phyloP scores from a whole-genome alignment of 257 asterid species.

The Petunia secreta region DNA sequence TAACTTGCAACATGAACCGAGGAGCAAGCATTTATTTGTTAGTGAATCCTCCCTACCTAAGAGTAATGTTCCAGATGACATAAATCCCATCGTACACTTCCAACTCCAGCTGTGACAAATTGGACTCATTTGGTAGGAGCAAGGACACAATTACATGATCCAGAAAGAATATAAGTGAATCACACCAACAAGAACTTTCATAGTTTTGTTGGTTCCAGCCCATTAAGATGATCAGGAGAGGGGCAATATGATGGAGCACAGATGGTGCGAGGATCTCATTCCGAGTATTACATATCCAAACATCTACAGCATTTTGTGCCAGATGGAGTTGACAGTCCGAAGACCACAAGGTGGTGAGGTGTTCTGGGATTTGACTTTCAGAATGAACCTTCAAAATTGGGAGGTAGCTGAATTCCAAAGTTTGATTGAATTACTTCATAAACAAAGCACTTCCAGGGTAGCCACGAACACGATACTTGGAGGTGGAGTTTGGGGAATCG shows the following conservation, averaged over 20 bases:
- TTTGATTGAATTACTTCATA: too few species aligned
- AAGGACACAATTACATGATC: neutral
- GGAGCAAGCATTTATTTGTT: neutral
- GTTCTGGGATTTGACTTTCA: too few species aligned
- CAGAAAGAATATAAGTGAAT: neutral
- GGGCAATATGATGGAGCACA: neutral
- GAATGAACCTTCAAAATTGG: too few species aligned
- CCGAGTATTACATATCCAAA: too few species aligned
- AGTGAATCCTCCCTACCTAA: neutral
- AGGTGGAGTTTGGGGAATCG: too few species aligned
- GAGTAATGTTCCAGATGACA: neutral
- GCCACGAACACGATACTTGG: too few species aligned
- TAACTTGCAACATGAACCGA: neutral
- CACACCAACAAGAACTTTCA: constrained; percentile 14
- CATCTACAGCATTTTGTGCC: too few species aligned
- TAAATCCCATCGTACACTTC: neutral
- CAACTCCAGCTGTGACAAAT: constrained; percentile 19
- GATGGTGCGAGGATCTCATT: too few species aligned
- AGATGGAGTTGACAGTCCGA: too few species aligned
- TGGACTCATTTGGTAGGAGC: constrained; percentile 6
- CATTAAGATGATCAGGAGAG: neutral
- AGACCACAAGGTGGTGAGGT: too few species aligned
- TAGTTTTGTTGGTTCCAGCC: neutral
- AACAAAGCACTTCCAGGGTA: too few species aligned
- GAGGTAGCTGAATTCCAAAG: too few species aligned